These are phyloP conservation scores for Daldinia vernicosa DNA, from an alignment of 495 filamentous ascomycete genomes.

Conservation along the genomic window DNA sequence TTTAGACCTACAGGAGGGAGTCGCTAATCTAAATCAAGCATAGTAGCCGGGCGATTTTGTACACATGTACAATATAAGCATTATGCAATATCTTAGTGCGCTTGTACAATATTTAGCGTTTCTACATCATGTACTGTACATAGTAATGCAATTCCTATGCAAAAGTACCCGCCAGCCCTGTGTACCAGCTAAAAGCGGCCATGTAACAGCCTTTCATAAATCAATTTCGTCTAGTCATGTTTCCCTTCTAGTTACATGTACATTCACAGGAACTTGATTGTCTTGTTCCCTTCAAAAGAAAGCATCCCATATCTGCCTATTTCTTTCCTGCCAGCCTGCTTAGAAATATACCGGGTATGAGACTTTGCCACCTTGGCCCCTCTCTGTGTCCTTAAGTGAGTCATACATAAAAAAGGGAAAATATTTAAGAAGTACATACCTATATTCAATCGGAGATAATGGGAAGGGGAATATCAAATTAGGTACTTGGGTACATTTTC, in stretches of 20 bases:
- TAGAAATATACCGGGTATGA: constrained; percentile 14
- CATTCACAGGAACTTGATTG: constrained; percentile 3
- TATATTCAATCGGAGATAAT: constrained; percentile 2
- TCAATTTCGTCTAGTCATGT: constrained; percentile 17
- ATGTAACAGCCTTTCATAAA: constrained; percentile 20
- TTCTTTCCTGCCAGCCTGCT: constrained; percentile 11
- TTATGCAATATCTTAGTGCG: constrained; percentile 9
- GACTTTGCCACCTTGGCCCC: constrained; percentile 30
- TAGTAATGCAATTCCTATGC: constrained; percentile 20
- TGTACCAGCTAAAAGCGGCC: constrained; percentile 28
- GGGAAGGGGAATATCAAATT: not conserved
- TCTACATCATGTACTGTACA: too few species aligned
- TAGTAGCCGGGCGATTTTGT: not conserved
- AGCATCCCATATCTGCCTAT: constrained; percentile 28
- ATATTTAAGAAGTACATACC: not conserved
- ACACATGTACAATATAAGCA: not conserved
- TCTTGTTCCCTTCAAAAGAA: constrained; percentile 11
- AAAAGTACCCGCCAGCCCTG: constrained; percentile 6
- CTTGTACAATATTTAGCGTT: constrained; percentile 14
- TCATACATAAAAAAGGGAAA: constrained; percentile 2
- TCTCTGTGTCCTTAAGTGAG: constrained; percentile 1
- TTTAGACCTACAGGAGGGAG: not conserved
- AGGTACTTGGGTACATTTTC: too few species aligned
- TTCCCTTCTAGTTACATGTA: constrained; percentile 2
- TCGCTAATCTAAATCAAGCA: not conserved